A percentile compares a stretch with the other conserved stretches of the same genome.
Evolutionary conservation across 2,329 filamentous ascomycete genomes (phyloP).

Genomic region (Graphilbum fragrans): DNA sequence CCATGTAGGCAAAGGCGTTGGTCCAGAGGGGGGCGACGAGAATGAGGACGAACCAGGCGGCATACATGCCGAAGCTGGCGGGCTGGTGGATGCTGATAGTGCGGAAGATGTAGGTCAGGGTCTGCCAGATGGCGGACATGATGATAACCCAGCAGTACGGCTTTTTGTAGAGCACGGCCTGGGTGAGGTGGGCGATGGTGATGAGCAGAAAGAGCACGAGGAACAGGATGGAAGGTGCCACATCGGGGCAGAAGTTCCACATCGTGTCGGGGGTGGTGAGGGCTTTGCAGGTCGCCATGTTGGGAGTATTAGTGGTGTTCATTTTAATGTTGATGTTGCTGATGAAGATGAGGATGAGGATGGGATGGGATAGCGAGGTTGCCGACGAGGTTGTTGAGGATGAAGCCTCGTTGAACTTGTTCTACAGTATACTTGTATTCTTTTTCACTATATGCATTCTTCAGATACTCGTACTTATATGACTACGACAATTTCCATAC

Average conservation of each 20-base stretch:
- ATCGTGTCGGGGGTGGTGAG: slow-evolving; percentile 3
- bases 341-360: not conserved
- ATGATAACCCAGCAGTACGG: slow-evolving; percentile 22
- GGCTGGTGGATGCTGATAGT: slow-evolving; percentile 25
- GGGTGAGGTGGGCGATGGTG: not conserved
- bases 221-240: slow-evolving; percentile 4
- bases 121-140: slow-evolving; percentile 25
- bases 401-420: no score
- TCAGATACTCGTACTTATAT: no score
- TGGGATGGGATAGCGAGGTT: no score
- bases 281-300: slow-evolving; percentile 3
- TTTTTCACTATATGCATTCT: no score
- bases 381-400: no score
- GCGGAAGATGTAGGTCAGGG: slow-evolving; percentile 6
- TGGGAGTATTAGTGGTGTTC: not conserved
- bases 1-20: slow-evolving; percentile 33
- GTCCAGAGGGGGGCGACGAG: slow-evolving; percentile 30
- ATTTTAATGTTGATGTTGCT: not conserved
- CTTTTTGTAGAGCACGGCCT: slow-evolving; percentile 3
- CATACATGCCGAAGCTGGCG: slow-evolving; percentile 14
- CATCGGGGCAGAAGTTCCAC: slow-evolving; percentile 7
- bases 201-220: slow-evolving; percentile 2
- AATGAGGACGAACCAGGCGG: slow-evolving; percentile 23
- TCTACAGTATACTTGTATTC: no score
- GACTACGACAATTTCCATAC: no score